phyloP scores from a whole-genome alignment of 2,329 filamentous ascomycete genomes.

The Aspergillus transmontanensis region DNA sequence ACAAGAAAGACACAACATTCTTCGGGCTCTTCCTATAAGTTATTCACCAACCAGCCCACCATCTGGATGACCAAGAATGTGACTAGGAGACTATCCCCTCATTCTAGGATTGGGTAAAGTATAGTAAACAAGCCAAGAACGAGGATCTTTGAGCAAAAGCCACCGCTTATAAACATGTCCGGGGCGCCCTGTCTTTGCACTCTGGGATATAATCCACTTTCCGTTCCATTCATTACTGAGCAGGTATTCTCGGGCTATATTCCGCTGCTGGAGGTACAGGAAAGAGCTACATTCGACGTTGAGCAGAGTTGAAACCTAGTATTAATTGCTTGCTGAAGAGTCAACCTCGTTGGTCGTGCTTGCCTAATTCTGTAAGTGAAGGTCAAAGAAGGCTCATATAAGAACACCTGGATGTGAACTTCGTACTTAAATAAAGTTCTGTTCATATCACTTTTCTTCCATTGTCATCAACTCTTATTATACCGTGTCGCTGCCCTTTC shows the following conservation, averaged over 20 bases:
- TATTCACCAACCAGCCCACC: neutral
- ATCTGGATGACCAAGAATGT: neutral
- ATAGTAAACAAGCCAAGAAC: neutral
- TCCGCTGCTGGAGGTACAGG: too few relatives aligned
- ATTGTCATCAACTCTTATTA: neutral
- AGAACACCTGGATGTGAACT: neutral
- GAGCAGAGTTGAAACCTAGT: neutral
- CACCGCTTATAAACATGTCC: neutral
- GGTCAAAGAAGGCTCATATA: neutral
- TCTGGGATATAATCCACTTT: neutral
- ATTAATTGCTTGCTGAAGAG: neutral
- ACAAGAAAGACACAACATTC: neutral
- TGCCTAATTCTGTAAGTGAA: neutral
- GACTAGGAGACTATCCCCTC: neutral
- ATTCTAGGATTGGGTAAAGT: neutral
- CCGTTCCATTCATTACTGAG: neutral
- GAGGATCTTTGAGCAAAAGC: neutral
- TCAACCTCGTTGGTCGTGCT: neutral
- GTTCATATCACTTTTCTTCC: too few relatives aligned
- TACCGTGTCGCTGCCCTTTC: neutral
- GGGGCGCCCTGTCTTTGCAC: neutral
- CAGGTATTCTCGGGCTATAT: neutral
- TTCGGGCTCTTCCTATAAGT: neutral
- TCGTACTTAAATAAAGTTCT: too few relatives aligned
- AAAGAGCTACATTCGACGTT: neutral